Evolutionary conservation across 164 flowering plant genomes (phyloP), one percentile per base, ranked within the genome.

Genomic region (Chimonanthus salicifolius): DNA sequence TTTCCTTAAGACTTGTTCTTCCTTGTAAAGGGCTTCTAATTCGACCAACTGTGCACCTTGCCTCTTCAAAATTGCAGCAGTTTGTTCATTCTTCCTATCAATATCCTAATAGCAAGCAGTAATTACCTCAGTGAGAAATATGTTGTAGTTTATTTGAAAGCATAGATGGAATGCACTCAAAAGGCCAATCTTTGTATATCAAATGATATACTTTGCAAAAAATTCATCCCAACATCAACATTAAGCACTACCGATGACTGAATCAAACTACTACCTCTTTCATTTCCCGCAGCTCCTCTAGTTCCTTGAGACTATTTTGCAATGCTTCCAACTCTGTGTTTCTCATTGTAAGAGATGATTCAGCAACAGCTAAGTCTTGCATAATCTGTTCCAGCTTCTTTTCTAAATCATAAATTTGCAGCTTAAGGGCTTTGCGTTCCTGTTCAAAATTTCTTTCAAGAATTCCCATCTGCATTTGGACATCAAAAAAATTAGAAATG

Each of bases 71-170:
- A 96, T 90, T n/a, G 92, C 84, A 76, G 98, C 98, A 73, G 97
- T 92, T 81, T 96, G 98, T 77, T 89, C 98, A 83, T 96, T 96
- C 78, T 92, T 96, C 80, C 98, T 85, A 78, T 96, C 97, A 78
- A 94, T 94, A 70, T 94, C 99, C 99, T 94, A 75, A 70, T 72
- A 71, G 11, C 64, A 81, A 44, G 33, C 21, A 72, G 44, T 62
- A 45, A 13, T 13, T n/a, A 11, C 16, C 45, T 77, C 44, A 74
- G 58, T 21, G 1, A n/a, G 5, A 62, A 66, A 7, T 15, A 18
- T 54, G 0, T 68, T 4, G 9, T 33, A 43, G 10, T 66, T 43
- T 9, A 45, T 66, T 9, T 66, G 49, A 5, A 11, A 7, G 66
- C 3, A 13, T 43, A 7, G 44, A 16, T 18, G 21, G 45, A 18